Percentiles rank a stretch among this genome's conserved stretches.
Conservation (phyloP, 2,329 filamentous ascomycete genomes). For the Claviceps sp. region DNA sequence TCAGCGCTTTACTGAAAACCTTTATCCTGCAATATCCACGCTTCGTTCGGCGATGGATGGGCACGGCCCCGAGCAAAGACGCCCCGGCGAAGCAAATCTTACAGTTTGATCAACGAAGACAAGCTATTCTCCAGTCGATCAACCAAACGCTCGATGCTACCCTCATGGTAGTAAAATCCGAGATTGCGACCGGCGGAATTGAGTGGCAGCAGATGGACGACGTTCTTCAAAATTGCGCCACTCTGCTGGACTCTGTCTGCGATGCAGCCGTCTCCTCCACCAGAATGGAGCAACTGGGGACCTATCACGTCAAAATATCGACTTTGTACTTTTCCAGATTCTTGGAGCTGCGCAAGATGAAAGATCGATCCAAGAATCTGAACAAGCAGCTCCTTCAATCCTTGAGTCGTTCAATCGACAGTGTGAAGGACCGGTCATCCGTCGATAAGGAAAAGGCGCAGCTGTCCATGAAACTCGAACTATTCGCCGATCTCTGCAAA, state of each 20-base stretch:
- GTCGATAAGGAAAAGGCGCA: conserved; percentile 46
- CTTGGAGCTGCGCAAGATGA: conserved; percentile 33
- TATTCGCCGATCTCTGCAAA: conserved; percentile 48
- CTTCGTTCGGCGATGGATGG: conserved; percentile 48
- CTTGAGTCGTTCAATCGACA: conserved; percentile 50
- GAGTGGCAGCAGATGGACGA: conserved; percentile 44
- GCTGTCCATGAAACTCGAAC: conserved; percentile 50
- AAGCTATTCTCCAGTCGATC: conserved; percentile 37
- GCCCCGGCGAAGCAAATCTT: conserved; percentile 42
- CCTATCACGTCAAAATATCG: conserved; percentile 52
- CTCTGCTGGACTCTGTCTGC: conserved; percentile 39
- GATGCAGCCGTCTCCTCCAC: conserved; percentile 19
- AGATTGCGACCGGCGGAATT: conserved; percentile 32
- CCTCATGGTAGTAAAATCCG: conserved; percentile 40
- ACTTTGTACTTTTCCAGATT: conserved; percentile 58
- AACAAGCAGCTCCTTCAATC: conserved; percentile 36
- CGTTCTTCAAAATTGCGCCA: conserved; percentile 41
- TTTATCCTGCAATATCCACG: conserved; percentile 46
- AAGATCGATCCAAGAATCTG: conserved; percentile 21
- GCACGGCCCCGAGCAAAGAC: conserved; percentile 38
- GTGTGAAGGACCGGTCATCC: conserved; percentile 39
- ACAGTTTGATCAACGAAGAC: conserved; percentile 47
- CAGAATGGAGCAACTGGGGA: conserved; percentile 21
- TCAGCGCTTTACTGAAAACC: conserved; percentile 33
- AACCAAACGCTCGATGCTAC: conserved; percentile 46